Conservation (phyloP, 495 filamentous ascomycete species). For the Tuber borchii region DNA sequence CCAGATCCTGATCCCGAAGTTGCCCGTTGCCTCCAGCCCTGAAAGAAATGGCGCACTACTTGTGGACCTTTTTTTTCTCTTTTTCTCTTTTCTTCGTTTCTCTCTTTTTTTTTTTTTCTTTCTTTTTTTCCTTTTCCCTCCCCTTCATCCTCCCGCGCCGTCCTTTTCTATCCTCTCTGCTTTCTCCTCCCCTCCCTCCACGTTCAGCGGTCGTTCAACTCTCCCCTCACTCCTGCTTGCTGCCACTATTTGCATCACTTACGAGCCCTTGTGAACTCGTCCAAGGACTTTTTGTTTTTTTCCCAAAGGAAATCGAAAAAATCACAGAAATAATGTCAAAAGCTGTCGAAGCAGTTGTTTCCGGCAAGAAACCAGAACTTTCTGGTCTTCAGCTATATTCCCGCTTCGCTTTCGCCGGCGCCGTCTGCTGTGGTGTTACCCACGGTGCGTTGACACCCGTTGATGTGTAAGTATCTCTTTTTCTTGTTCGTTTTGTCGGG, state of each 20-base stretch:
- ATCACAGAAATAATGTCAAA: slow-evolving; percentile 27
- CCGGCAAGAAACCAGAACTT: slow-evolving; percentile 31
- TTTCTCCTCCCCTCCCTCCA: background rate
- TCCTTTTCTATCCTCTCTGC: background rate
- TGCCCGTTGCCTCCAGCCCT: background rate
- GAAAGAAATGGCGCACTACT: slow-evolving; percentile 1
- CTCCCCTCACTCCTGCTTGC: background rate
- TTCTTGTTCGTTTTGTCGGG: slow-evolving; percentile 1
- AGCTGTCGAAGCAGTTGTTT: slow-evolving; percentile 32
- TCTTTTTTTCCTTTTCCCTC: background rate
- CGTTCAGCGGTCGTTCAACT: background rate
- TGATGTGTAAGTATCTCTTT: slow-evolving; percentile 72
- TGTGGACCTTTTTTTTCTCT: background rate
- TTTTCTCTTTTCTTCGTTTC: background rate
- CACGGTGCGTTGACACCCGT: slow-evolving; percentile 88
- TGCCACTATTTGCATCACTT: background rate
- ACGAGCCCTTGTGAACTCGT: background rate
- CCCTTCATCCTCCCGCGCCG: background rate
- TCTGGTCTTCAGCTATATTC: slow-evolving; percentile 60
- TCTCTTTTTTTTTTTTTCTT: background rate
- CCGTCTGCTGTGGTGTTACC: slow-evolving; percentile 88
- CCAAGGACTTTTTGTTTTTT: slow-evolving; percentile 6
- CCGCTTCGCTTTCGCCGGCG: slow-evolving; percentile 86
- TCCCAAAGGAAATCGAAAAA: background rate
- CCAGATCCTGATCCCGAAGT: background rate